Base-by-base conservation (phyloP, 2,329 filamentous ascomycete species). In the Fusarium agapanthi region DNA sequence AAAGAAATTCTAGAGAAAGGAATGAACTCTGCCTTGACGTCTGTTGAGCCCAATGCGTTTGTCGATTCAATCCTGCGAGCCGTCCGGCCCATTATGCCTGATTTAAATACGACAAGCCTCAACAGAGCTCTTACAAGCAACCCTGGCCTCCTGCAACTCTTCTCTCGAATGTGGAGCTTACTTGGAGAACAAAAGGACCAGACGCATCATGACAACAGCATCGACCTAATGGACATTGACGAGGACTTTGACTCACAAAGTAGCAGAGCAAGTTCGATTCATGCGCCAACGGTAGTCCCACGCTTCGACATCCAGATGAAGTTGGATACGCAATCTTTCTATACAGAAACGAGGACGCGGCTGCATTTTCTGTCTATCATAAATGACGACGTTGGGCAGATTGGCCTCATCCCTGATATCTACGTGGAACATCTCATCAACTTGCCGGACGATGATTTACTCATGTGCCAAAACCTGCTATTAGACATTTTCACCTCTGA, bases 211-310 rank as follows among this genome's bases (percentile, higher is more conserved):
- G 50, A 78, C 75, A 50, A 84, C 8, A 81, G 85, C 15, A 72
- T 82, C 6, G 89, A 91, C 72, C 78, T 85, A 11, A 92, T 93
- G 90, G 91, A 93, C 61, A 76, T 94, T 10, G 92, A 94, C 75
- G 86, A 88, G 18, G 88, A 88, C 5, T 90, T 92, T 61, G 88
- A 89, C 44, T 90, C 89, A 0, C 89, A 92, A 72, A 83, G 83
- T 58, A 90, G 86, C 69, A 84, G 84, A 30, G 82, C 79, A 32
- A 85, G 83, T 54, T 78, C 80, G 22, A 67, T 78, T 3, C 79
- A 83, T 35, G 83, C 81, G 37, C 65, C 72, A 3, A 75, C 80
- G 26, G 77, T 86, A 22, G 77, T 89, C 45, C 84, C 89, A 45
- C 84, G 88, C 24, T 82, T 83, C 26, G 84, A 85, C 47, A 77